Percentiles rank a stretch among this genome's conserved stretches.
phyloP scores from a whole-genome alignment of 2,329 filamentous ascomycete genomes.

The Colletotrichum eleusines region DNA sequence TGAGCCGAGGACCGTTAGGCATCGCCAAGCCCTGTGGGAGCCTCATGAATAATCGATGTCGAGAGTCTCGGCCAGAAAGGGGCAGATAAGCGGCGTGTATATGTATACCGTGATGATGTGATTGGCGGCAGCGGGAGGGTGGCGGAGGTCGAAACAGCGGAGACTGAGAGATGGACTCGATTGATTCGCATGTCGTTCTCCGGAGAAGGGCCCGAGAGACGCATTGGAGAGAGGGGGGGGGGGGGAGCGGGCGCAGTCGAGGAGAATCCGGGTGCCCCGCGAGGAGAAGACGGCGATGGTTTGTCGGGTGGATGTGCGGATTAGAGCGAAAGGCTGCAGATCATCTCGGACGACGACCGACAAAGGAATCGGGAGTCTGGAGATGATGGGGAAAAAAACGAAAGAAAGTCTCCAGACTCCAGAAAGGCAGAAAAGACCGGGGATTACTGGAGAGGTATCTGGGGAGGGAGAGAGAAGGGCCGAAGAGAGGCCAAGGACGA shows the following conservation, averaged over 20 bases:
- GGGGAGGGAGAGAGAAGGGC: slow-evolving; percentile 36
- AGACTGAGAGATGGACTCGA: background rate
- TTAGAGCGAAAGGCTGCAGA: slow-evolving; percentile 1
- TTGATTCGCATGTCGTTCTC: slow-evolving; percentile 7
- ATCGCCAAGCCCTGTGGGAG: slow-evolving; percentile 19
- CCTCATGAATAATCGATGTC: slow-evolving; percentile 18
- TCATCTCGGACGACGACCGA: slow-evolving; percentile 37
- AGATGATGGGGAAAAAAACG: too few species aligned
- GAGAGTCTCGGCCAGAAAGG: slow-evolving; percentile 2
- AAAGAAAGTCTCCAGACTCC: background rate
- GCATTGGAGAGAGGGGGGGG: slow-evolving; percentile 12
- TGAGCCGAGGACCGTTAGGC: background rate
- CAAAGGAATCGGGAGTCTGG: slow-evolving; percentile 13
- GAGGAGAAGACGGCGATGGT: slow-evolving; percentile 21
- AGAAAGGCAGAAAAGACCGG: slow-evolving; percentile 20
- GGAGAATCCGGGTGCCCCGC: slow-evolving; percentile 32
- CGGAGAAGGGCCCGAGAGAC: slow-evolving; percentile 27
- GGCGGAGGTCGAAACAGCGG: slow-evolving; percentile 32
- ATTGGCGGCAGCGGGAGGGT: slow-evolving; percentile 9
- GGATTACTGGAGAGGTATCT: slow-evolving; percentile 39
- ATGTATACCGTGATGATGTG: background rate
- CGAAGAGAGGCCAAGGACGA: slow-evolving; percentile 32
- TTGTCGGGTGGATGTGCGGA: slow-evolving; percentile 1
- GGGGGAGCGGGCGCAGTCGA: background rate
- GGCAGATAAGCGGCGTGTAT: background rate